These are phyloP conservation scores for Malassezia furfur DNA, from an alignment of 1,284 basidiomycete species.

Conservation along the genomic window DNA sequence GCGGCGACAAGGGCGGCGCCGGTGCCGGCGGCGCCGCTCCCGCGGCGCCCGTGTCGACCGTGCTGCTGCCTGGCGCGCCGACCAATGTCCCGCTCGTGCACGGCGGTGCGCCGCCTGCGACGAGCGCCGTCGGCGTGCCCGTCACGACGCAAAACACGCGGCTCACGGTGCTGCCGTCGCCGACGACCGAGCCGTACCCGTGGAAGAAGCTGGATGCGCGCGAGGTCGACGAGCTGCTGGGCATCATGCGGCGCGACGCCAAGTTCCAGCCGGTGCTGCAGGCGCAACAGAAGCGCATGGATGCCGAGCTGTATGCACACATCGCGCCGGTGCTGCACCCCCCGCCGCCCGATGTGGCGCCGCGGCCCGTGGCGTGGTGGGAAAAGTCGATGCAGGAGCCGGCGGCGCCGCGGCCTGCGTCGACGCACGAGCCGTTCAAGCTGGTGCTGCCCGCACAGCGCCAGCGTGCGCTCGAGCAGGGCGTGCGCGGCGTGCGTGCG, in stretches of 20 bases:
- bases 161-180: conserved; percentile 57
- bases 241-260: conserved; percentile 55
- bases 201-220: conserved; percentile 51
- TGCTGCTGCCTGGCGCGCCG: conserved; percentile 16
- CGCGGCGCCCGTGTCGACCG: not conserved
- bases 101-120: conserved; percentile 42
- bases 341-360: conserved; percentile 18
- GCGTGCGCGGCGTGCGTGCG: conserved; percentile 28
- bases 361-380: conserved; percentile 38
- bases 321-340: conserved; percentile 27
- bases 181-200: conserved; percentile 10
- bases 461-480: conserved; percentile 56
- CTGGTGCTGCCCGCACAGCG: conserved; percentile 37
- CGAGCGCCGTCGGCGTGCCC: conserved; percentile 47
- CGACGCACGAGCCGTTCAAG: conserved; percentile 20
- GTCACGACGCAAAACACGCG: conserved; percentile 60
- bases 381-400: conserved; percentile 28
- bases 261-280: conserved; percentile 51
- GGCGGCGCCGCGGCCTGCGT: conserved; percentile 19
- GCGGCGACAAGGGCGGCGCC: not conserved
- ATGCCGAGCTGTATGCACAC: conserved; percentile 26
- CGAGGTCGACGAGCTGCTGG: conserved; percentile 53
- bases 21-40: not conserved
- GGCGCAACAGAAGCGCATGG: conserved; percentile 28
- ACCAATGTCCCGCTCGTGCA: conserved; percentile 40